Base-by-base conservation (phyloP, 495 filamentous ascomycete species). In the Penicillium bialowiezense region DNA sequence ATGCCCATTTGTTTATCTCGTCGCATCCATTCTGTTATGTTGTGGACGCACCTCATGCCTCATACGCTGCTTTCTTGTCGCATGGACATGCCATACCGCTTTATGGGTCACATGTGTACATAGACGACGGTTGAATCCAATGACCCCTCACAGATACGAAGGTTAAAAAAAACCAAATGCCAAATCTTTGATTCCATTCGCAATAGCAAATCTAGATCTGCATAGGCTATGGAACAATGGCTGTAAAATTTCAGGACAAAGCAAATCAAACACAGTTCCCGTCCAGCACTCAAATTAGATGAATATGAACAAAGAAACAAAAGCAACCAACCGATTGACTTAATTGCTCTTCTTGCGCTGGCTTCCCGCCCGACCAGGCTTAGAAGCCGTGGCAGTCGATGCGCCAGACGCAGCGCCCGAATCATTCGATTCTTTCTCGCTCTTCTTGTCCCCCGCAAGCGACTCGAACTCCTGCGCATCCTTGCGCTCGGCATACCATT, bases 401-500 rank as follows among this genome's bases (percentile, higher is more conserved):
- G 50, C 8, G 8, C 55, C 55, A 2, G 52, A 43, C 24, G 54
- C 13, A 18, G 48, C 51, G 4, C 44, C n/a, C n/a, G 39, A 42
- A 44, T 50, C 66, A 26, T 26, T 31, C 4, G 49, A 41, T 13
- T 44, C 54, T 54, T 75, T 76, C 52, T 70, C 70, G 42, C 66
- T 70, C 70, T 81, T 75, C 62, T 74, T 69, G 35, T 79, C 50
- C 29, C 29, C 73, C n/a, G 52, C 59, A 47, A 87, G 74, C 54
- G 72, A 72, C 64, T 81, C 84, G 52, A 74, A 76, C 71, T 97
- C 92, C 69, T 91, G 85, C 62, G 74, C 74, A 67, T 97, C 90
- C 80, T 93, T 96, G 52, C 84, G 73, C 79, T 96, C 90, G 20
- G 95, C 93, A 74, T 98, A 98, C 93, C 93, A 98, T 77, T 97